Evolutionary conservation across 352 stramenopile species (phyloP).

Genomic region (Phytophthora pistaciae): DNA sequence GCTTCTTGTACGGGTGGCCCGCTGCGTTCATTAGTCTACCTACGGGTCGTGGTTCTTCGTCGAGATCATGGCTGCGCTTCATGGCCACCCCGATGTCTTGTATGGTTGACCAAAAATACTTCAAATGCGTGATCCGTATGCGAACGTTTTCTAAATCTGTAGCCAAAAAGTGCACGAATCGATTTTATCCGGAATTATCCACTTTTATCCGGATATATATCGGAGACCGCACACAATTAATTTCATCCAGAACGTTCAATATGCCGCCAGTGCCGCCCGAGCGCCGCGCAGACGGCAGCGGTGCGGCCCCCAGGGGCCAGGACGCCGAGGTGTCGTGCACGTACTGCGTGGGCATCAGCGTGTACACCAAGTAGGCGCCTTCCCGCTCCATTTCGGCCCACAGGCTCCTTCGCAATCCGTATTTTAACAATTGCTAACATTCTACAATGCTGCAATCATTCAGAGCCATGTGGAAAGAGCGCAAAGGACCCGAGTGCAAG

Average conservation of each 20-base stretch:
- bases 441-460: conserved; percentile 12
- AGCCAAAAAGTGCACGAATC: not conserved
- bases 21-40: too few relatives aligned
- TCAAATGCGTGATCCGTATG: not conserved
- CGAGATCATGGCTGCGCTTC: too few relatives aligned
- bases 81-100: too few relatives aligned
- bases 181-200: not conserved
- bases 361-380: conserved; percentile 70
- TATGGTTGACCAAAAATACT: too few relatives aligned
- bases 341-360: conserved; percentile 68
- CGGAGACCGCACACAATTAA: not conserved
- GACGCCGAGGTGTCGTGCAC: conserved; percentile 40
- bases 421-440: not conserved
- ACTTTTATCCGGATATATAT: not conserved
- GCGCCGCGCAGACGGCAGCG: conserved; percentile 20
- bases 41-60: too few relatives aligned
- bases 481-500: conserved; percentile 60
- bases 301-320: conserved; percentile 3
- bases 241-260: not conserved
- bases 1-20: too few relatives aligned
- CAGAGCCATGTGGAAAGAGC: conserved; percentile 65
- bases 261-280: conserved; percentile 39
- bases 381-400: not conserved
- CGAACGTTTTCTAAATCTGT: not conserved
- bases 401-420: not conserved